Base-by-base conservation (phyloP, 2,329 filamentous ascomycete genomes). In the Cytospora chrysosperma region DNA sequence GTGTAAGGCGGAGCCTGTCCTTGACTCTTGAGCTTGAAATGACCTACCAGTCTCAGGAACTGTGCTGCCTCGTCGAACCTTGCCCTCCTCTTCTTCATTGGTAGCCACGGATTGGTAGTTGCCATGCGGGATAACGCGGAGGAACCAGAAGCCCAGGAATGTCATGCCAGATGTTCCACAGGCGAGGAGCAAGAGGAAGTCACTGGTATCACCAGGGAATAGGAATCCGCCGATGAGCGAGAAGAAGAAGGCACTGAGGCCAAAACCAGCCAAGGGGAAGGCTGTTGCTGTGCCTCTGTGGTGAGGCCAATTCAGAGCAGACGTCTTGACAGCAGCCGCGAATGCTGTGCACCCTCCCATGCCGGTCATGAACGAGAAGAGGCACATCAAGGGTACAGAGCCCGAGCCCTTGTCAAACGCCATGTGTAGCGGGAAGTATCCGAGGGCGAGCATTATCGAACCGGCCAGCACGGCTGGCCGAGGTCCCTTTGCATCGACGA, bases 171-270 rank as follows among this genome's bases (percentile, higher is more conserved):
- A 91, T 1, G 94, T 97, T 19, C 93, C 93, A 67, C 87, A 81
- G 4, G 93, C 87, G 49, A 99, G 81, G 30, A 98, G 79, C 67
- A 94, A 80, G 63, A 99, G 82, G 70, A 97, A 93, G 47, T 85
- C 85, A 61, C 89, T 89, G 0, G 93, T 95, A 70, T 96, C 87
- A 47, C 92, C 92, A 2, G 92, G 91, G 72, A 97, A 93, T 49
- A 92, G 79, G 54, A 96, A 73, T 21, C 87, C 86, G 26, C 92
- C 91, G 37, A 96, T 77, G 2, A 88, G 82, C 0, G 95, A 94
- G 78, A 97, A 99, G 80, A 98, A 96, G 77, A 99, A 95, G 61
- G 95, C 95, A 74, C 93, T 97, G 63, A 99, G 79, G 3, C 95
- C 95, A 73, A 98, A 98, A 3, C 92, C 93, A 62, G 95, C 92